Evolutionary conservation across 2,329 filamentous ascomycete genomes (phyloP), one percentile per base, ranked within the genome.

Genomic region (Taxawa tesnikishii): DNA sequence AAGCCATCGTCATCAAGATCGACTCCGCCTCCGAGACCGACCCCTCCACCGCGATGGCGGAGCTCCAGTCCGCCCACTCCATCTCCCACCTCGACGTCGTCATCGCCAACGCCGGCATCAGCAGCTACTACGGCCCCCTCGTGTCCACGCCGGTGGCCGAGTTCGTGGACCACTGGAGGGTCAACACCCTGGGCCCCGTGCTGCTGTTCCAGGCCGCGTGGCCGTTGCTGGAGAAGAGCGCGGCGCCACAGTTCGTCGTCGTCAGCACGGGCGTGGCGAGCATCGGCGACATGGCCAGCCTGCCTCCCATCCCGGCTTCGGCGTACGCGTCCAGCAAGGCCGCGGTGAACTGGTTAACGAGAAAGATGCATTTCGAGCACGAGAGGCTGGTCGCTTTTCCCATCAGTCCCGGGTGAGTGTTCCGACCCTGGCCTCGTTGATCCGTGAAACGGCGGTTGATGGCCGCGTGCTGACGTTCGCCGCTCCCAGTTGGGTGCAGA

Each of bases 311-410:
- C 2, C 49, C 55, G 1, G 49, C 44, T 10, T 50, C 56, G 0
- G 51, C 54, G 1, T 69, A 72, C 37, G 65, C 58, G 0, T 43
- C 59, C 2, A 55, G 54, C 31, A 70, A 71, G 43, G 47, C 53
- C 1, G 51, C 43, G 41, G 41, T 54, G 19, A 58, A 62, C 35
- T 60, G 42, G 31, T 43, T 59, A 30, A 45, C 51, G 4, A 40
- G 46, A 15, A 58, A 58, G 33, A 38, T 59, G 6, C 47, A 59
- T 43, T 49, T 54, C 27, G 58, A 62, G 37, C 41, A 55, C 18
- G 24, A 32, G 13, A 27, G 29, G 27, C 26, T 46, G 13, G 31
- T 30, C 15, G 29, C 40, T 10, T 56, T 24, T 34, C 43, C 5
- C 37, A 50, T 36, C 40, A 51, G 38, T 32, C 55, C 56, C 0